Evolutionary conservation across 2,329 filamentous ascomycete genomes (phyloP), one percentile per base, ranked within the genome.

Genomic region (Sphaerulina musiva): DNA sequence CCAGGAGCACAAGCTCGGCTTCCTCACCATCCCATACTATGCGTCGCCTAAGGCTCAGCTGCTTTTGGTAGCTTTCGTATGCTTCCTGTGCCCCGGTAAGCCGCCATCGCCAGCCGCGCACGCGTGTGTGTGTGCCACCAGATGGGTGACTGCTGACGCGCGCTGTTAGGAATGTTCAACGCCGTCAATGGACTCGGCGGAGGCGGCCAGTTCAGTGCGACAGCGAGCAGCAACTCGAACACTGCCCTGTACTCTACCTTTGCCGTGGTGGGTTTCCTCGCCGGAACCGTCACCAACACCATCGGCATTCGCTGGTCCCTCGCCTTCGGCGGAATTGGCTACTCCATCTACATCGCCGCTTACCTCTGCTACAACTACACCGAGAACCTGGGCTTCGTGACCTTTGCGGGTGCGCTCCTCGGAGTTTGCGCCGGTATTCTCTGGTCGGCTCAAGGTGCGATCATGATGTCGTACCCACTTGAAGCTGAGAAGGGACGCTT

Each of bases 391-490:
- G 85, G 84, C 56, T 91, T 89, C 72, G 82, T 84, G 67, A 81
- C 87, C 63, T 90, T 91, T 63, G 82, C 87, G 5, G 88, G 88
- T 62, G 84, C 83, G 12, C 78, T 89, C 57, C 81, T 91, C 45
- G 88, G 88, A 71, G 74, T 89, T 54, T 91, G 87, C 67, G 88
- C 88, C 45, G 87, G 86, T 67, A 77, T 92, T 39, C 77, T 93
- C 38, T 93, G 88, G 88, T 85, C 85, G 34, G 88, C 86, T 1
- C 87, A 92, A 72, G 87, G 88, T 56, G 84, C 86, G 55, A 88
- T 92, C 66, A 91, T 92, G 85, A 92, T 95, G 82, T 84, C 87
- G 40, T 95, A 95, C 70, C 90, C 90, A 1, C 77, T 80, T 17
- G 91, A 95, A 73, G 72, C 81, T 34, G 81, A 82, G 60, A 95